Percentiles rank a stretch among this genome's conserved stretches.
These are phyloP conservation scores for Neoboletus brunneissimus DNA, from an alignment of 768 basidiomycete genomes.

Conservation along the genomic window DNA sequence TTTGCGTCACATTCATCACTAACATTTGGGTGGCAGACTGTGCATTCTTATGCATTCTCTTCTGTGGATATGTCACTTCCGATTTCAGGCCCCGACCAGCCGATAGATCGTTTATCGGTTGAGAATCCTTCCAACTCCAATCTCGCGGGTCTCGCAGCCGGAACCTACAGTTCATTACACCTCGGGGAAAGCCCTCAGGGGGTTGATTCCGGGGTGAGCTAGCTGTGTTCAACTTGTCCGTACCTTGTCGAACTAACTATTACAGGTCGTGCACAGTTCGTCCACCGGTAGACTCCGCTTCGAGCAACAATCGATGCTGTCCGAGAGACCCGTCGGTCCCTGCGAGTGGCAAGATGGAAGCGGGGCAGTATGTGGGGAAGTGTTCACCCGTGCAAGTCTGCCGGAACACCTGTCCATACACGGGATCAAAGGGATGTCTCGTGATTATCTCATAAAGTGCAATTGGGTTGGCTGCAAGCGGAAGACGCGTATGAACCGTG, in stretches of 20 bases:
- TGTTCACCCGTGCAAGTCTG: background rate
- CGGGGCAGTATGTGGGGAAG: background rate
- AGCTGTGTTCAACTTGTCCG: background rate
- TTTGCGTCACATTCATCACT: background rate
- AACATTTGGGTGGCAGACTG: background rate
- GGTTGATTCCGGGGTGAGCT: background rate
- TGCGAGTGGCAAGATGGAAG: constrained; percentile 11
- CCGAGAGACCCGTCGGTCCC: rapidly evolving
- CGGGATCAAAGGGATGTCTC: constrained; percentile 8
- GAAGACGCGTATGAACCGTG: constrained; percentile 14
- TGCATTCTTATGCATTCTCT: too few species aligned
- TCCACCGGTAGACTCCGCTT: too few species aligned
- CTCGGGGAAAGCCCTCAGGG: background rate
- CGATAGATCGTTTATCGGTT: background rate
- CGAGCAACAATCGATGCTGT: background rate
- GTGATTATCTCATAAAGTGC: background rate
- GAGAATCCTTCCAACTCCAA: background rate
- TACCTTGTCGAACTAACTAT: background rate
- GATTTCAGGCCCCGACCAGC: background rate
- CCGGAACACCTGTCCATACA: constrained; percentile 16
- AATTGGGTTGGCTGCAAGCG: constrained; percentile 11
- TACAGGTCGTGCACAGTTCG: background rate
- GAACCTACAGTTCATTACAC: background rate
- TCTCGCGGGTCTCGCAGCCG: background rate
- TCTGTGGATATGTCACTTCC: background rate